Evolutionary conservation across 2,329 filamentous ascomycete species (phyloP), one percentile per base, ranked within the genome.

Genomic region (Trichoderma citrinoviride): DNA sequence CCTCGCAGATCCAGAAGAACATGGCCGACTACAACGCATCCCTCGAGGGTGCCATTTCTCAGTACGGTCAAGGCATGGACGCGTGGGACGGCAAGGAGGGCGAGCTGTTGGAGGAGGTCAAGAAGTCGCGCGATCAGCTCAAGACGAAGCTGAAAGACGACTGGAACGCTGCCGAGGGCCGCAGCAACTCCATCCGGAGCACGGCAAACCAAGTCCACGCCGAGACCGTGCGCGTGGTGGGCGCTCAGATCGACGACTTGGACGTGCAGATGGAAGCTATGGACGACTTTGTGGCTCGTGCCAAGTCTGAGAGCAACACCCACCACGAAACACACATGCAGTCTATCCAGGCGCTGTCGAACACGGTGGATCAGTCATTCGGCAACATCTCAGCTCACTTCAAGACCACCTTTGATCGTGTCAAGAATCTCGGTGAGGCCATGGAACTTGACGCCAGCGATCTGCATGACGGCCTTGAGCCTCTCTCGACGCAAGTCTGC

Each of bases 141-240:
- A 96, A 95, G 81, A 85, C 81, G 4, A 93, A 88, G 78, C 85
- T 98, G 74, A 90, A 95, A 77, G 87, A 91, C 63, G 93, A 97
- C 74, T 97, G 93, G 90, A 87, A 86, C 67, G 87, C 80, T 33
- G 92, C 94, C 43, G 91, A 92, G 70, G 84, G 90, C 65, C 89
- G 91, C 72, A 96, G 93, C 71, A 87, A 83, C n/a, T 88, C 90
- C 6, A 94, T 99, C 70, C 91, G 94, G 70, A 84, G 85, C 7
- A 91, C 91, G 0, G 93, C 94, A 0, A 90, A 91, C 70, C 91
- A 91, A 2, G 93, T 98, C 1, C 93, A 99, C 70, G 90, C 90
- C 40, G 91, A 96, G 77, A 97, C 94, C 0, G 87, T 97, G 33
- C 89, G 89, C 7, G 94, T 96, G 65, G 93, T 98, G 14, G 91